Base-by-base conservation (phyloP, 768 basidiomycete species). In the Hysterangium stoloniferum region DNA sequence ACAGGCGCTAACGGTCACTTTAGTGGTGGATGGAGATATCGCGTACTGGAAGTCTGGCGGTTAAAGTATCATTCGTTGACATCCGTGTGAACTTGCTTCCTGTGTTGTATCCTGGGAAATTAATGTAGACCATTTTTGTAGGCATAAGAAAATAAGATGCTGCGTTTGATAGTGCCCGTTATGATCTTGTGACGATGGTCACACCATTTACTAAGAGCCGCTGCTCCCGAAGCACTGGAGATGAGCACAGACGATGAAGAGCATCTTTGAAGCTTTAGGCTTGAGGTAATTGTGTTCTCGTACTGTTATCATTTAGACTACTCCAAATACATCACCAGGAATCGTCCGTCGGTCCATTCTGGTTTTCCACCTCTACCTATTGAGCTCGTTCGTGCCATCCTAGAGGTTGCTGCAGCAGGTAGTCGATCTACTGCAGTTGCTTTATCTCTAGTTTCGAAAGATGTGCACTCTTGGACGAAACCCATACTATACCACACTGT, bases 1-100 rank as follows among this genome's bases (percentile, higher is more conserved):
- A 12, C 48, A 28, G 15, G 33, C 36, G 8, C 52, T 52, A 44
- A 38, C 32, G 5, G 32, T 37, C 33, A 45, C 38, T 44, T 4
- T 45, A 87, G 88, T 91, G 87, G 59, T 82, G 19, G 89, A 92
- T 58, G 89, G 89, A 24, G 89, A 92, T 58, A 92, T 92, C 62
- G 88, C 87, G 1, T 90, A 91, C 70, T 94, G 91, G 91, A 93
- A 92, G 64, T 63, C 83, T 36, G 88, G 89, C 33, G 79, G 62
- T 57, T 76, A 51, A 54, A 13, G 4, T 27, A 29, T 52, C 2
- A 22, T 12, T 9, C 19, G 12, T 19, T 27, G 19, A 31, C 17
- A 11, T 25, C 25, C 47, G 38, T 49, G 33, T 34, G 17, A 17
- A 34, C 17, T 9, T 34, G 17, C 33, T 17, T 34, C 33, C 17